These are phyloP conservation scores for Aspergillus unguis DNA, from an alignment of 2,329 filamentous ascomycete species.

Conservation along the genomic window DNA sequence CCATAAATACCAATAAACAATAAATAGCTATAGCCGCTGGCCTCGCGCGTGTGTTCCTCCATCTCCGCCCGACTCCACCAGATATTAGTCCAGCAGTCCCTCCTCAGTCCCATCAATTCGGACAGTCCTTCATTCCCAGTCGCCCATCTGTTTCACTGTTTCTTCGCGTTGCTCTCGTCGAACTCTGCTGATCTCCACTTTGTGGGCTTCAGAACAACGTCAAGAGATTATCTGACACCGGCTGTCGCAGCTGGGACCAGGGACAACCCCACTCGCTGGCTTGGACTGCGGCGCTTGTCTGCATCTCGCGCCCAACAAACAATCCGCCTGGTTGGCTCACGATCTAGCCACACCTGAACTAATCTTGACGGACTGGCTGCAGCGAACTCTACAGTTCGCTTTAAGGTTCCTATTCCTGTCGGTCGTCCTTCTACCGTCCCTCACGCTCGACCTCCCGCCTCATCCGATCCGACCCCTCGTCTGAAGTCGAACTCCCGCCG, in stretches of 20 bases:
- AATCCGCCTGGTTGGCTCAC: slow-evolving; percentile 3
- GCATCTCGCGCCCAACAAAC: slow-evolving; percentile 14
- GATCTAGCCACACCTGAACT: not conserved
- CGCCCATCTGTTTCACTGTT: not conserved
- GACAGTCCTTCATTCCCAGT: not conserved
- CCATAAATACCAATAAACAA: not conserved
- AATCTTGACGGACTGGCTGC: not conserved
- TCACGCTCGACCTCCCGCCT: not conserved
- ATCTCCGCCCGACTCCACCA: slow-evolving; percentile 13
- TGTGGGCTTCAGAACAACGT: not conserved
- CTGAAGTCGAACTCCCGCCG: slow-evolving; percentile 2
- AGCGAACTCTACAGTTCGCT: not conserved
- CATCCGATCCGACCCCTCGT: slow-evolving; percentile 5
- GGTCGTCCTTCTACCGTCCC: not conserved
- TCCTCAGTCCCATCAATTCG: not conserved
- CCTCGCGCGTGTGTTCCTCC: slow-evolving; percentile 3
- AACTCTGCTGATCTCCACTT: not conserved
- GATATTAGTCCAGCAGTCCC: not conserved
- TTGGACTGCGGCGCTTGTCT: slow-evolving; percentile 14
- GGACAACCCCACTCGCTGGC: slow-evolving; percentile 13
- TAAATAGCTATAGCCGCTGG: not conserved
- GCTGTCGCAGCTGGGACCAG: slow-evolving; percentile 8
- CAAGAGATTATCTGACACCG: slow-evolving; percentile 4
- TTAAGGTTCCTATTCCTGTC: not conserved
- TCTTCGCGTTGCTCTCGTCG: not conserved